A percentile compares a stretch with the other conserved stretches of the same genome.
Evolutionary conservation across 108 stramenopile species (phyloP).

Genomic region (Epipyxis sp.): DNA sequence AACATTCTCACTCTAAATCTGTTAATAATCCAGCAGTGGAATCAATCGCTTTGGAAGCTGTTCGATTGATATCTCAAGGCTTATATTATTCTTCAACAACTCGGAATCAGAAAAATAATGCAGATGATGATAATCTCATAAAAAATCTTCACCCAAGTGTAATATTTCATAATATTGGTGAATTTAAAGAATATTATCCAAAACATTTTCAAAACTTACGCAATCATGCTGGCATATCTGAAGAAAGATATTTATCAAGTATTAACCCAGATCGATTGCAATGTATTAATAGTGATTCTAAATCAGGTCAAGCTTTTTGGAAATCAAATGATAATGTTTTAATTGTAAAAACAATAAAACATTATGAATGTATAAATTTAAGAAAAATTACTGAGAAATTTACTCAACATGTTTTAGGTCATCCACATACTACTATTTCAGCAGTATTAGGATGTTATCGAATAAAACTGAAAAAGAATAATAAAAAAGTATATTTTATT

Average conservation of each 20-base stretch:
- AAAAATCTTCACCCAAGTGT: too few species aligned
- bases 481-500: not conserved
- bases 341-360: constrained; percentile 4
- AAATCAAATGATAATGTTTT: not conserved
- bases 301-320: constrained; percentile 19
- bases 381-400: not conserved
- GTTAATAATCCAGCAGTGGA: too few species aligned
- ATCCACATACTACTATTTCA: not conserved
- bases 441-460: not conserved
- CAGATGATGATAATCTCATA: too few species aligned
- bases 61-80: not conserved
- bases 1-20: too few species aligned
- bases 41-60: too few species aligned
- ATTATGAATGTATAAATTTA: not conserved
- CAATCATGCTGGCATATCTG: not conserved
- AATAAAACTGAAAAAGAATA: not conserved
- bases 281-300: not conserved
- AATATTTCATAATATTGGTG: too few species aligned
- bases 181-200: not conserved
- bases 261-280: not conserved
- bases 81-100: not conserved
- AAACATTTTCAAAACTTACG: not conserved
- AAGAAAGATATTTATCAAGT: not conserved
- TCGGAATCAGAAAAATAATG: too few species aligned
- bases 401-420: not conserved